Base-by-base conservation (phyloP, 306 rosid species). In the Gastrolobium villosum region DNA sequence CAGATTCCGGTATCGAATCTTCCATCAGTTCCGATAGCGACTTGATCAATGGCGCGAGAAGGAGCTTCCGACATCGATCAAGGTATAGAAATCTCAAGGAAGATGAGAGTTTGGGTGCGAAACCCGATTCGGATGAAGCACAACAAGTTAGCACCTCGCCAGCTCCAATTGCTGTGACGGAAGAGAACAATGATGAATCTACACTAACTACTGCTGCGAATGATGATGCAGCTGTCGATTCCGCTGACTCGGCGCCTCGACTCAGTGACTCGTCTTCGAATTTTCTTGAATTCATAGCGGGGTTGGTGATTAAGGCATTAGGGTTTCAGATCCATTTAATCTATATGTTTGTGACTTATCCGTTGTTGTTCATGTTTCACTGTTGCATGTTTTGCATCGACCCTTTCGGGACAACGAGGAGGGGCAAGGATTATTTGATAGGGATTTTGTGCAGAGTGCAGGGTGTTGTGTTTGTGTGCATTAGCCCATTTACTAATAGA, bases 281-380 rank as follows among this genome's bases (percentile, higher is more conserved):
- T 78, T 9, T 79, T 7, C 91, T 90, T 7, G 70, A 83, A 43
- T 79, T 65, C 11, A 4, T 85, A 46, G 84, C 86, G n/a, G 90
- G 85, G 28, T 60, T 94, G 73, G 74, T 88, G 35, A 77, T 90
- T 45, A 91, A 87, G 63, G 87, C 88, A 72, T 78, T 91, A 63
- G 88, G 73, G 57, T 66, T 86, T 53, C 96, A 90, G 59, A 71
- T 92, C 40, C 85, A 86, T 40, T 37, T 90, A 70, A 73, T 94
- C 26, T 11, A 86, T 57, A 55, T 70, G 77, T 85, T 85, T 45
- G 11, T 84, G 1, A 86, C 85, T 36, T 85, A 78, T 63, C 98
- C 98, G 20, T 4, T 82, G 1, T 54, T 81, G 74, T 84, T 87
- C 70, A 15, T 75, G 39, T 84, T 76, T 39, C 76, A 78, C 30